A percentile compares a stretch with the other conserved stretches of the same genome.
phyloP scores from a whole-genome alignment of 1,139 yeast species.

The Geotrichum australiense region DNA sequence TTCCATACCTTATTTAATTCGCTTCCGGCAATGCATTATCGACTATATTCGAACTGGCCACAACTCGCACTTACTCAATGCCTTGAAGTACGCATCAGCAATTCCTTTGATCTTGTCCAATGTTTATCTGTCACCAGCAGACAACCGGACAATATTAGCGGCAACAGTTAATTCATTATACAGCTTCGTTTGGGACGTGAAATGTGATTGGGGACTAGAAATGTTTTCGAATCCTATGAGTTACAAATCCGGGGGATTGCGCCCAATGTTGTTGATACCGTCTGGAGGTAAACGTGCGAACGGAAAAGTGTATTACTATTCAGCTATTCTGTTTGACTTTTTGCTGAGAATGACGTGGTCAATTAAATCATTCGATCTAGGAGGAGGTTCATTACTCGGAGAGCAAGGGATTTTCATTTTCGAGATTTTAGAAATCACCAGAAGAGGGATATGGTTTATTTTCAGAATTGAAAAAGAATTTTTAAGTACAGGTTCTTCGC shows the following conservation, averaged over 20 bases:
- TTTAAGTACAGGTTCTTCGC: slow-evolving; percentile 4
- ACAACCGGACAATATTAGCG: slow-evolving; percentile 45
- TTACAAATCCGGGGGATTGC: slow-evolving; percentile 19
- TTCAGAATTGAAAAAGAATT: slow-evolving; percentile 75
- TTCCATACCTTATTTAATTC: slow-evolving; percentile 58
- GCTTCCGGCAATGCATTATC: slow-evolving; percentile 72
- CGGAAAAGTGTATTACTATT: slow-evolving; percentile 37
- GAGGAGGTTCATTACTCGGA: slow-evolving; percentile 35
- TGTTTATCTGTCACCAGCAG: slow-evolving; percentile 14
- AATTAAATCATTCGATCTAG: slow-evolving; percentile 39
- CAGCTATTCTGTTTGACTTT: slow-evolving; percentile 55
- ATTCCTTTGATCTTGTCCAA: slow-evolving; percentile 48
- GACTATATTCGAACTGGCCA: slow-evolving; percentile 54
- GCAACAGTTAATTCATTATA: slow-evolving; percentile 63
- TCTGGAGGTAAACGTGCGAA: neutral
- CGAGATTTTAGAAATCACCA: slow-evolving; percentile 64
- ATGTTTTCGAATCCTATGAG: slow-evolving; percentile 25
- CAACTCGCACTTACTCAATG: slow-evolving; percentile 55
- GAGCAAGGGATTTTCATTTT: slow-evolving; percentile 57
- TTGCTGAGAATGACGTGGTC: slow-evolving; percentile 70
- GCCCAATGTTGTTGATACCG: slow-evolving; percentile 11
- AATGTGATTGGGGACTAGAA: slow-evolving; percentile 82
- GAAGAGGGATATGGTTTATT: slow-evolving; percentile 89
- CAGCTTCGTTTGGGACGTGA: slow-evolving; percentile 81
- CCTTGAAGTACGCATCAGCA: slow-evolving; percentile 65